Evolutionary conservation across 108 stramenopile genomes (phyloP), one percentile per base, ranked within the genome.

Genomic region (Hondaea fermentalgiana): DNA sequence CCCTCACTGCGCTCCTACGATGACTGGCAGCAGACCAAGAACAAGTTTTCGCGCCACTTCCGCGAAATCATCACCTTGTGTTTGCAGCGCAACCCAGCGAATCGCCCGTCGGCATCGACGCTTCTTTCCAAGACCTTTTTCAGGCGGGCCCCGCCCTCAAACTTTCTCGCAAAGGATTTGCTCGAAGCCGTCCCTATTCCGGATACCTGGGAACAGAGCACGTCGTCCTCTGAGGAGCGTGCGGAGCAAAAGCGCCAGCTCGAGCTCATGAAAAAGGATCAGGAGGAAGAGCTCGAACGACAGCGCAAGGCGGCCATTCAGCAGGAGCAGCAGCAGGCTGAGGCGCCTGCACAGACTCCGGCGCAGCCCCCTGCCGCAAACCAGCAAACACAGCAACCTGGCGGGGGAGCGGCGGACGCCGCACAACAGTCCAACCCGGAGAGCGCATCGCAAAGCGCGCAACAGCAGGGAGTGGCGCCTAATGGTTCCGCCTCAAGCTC

Each of bases 1-100:
- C 97, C 98, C 6, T 91, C 92, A 5, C 91, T 98, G 44, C 95
- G 96, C 47, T 95, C 97, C 1, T 98, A 99, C 87, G 94, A 94
- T 49, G 94, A 95, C 55, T 89, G 60, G 59, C 72, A 72, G 72
- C 44, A 89, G 44, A 72, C 72, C 21, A 72, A 76, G 53, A 42
- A n/a, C 51, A 55, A 72, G 21, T 89, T 89, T 51, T 76, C 72
- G 4, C 72, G 89, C 17, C 71, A 49, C 53, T 89, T 89, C 57
- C 47, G 72, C 21, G 89, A 92, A 90, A 89, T 92, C 35, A 89
- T 92, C 28, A 72, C 91, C 53, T 88, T 92, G 17, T 92, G 92
- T 88, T 59, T 92, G 58, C 92, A 92, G 89, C 91, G 91, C 57
- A 90, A 92, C 89, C 91, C 92, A 17, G 91, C 90, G 91, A 91